phyloP scores from a whole-genome alignment of 345 rosid species.

The Cochlearia excelsa region DNA sequence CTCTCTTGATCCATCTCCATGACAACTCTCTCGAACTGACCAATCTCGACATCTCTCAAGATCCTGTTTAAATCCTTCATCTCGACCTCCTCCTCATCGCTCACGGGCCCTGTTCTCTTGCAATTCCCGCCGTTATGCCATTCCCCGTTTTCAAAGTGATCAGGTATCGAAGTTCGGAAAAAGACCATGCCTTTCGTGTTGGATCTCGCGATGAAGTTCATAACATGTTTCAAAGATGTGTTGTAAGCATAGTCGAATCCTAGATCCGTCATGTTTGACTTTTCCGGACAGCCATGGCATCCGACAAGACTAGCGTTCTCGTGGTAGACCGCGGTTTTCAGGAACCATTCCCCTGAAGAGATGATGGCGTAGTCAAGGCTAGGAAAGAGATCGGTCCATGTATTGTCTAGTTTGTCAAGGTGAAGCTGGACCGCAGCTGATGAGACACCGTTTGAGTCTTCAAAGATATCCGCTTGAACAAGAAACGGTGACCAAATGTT shows the following conservation, averaged over 20 bases:
- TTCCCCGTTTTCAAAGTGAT: slow-evolving; percentile 89
- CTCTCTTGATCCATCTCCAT: slow-evolving; percentile 47
- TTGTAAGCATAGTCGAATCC: slow-evolving; percentile 83
- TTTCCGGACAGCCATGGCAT: slow-evolving; percentile 78
- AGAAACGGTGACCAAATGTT: slow-evolving; percentile 95
- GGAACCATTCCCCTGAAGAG: slow-evolving; percentile 96
- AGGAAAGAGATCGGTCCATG: slow-evolving; percentile 55
- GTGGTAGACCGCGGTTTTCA: slow-evolving; percentile 78
- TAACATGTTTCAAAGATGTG: slow-evolving; percentile 51
- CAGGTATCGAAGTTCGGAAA: slow-evolving; percentile 81
- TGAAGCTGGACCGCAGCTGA: slow-evolving; percentile 75
- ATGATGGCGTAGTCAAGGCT: slow-evolving; percentile 67
- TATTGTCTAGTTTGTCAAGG: slow-evolving; percentile 71
- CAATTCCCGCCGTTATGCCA: slow-evolving; percentile 90
- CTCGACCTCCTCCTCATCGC: slow-evolving; percentile 53
- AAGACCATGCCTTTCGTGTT: slow-evolving; percentile 57
- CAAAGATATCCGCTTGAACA: slow-evolving; percentile 78
- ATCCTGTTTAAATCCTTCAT: slow-evolving; percentile 56
- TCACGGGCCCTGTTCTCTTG: slow-evolving; percentile 49
- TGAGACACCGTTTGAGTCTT: slow-evolving; percentile 79
- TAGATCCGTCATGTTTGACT: slow-evolving; percentile 54
- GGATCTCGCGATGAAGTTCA: slow-evolving; percentile 59
- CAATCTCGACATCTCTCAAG: slow-evolving; percentile 60
- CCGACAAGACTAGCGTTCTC: slow-evolving; percentile 57
- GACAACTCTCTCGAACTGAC: slow-evolving; percentile 55